A percentile compares a stretch with the other conserved stretches of the same genome.
phyloP scores from a whole-genome alignment of 306 rosid genomes.

The Acacia confusa region DNA sequence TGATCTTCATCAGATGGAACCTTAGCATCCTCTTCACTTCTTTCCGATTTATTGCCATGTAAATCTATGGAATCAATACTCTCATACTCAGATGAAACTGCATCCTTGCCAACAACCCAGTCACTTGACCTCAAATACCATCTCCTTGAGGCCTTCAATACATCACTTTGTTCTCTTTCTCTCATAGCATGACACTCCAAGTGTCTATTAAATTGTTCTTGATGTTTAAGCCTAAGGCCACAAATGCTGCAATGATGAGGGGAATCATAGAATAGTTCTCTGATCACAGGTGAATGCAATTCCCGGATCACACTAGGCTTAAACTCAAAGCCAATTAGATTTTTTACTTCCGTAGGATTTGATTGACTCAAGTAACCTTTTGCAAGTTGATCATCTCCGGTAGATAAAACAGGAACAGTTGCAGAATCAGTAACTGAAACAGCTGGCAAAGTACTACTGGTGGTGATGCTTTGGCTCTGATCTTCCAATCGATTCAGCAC shows the following conservation, averaged over 20 bases:
- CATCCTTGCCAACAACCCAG: conserved; percentile 63
- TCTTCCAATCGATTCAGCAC: conserved; percentile 39
- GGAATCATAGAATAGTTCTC: conserved; percentile 57
- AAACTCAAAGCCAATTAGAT: conserved; percentile 78
- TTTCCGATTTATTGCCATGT: conserved; percentile 33
- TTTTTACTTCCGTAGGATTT: conserved; percentile 44
- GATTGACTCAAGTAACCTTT: conserved; percentile 43
- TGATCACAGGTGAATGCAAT: conserved; percentile 68
- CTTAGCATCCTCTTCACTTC: conserved; percentile 43
- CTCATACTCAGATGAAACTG: conserved; percentile 39
- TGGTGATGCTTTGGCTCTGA: conserved; percentile 39
- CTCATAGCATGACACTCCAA: conserved; percentile 76
- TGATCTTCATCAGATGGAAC: conserved; percentile 82
- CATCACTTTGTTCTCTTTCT: conserved; percentile 42
- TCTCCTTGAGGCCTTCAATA: conserved; percentile 52
- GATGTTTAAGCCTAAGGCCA: conserved; percentile 62
- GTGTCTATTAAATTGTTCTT: conserved; percentile 70
- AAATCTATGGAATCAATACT: conserved; percentile 38
- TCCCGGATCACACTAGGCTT: conserved; percentile 78
- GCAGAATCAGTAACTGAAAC: conserved; percentile 50
- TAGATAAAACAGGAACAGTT: conserved; percentile 43
- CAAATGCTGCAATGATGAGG: conserved; percentile 66
- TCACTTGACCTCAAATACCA: conserved; percentile 63
- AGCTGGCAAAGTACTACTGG: conserved; percentile 40
- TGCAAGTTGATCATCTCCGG: conserved; percentile 41